Evolutionary conservation across 495 filamentous ascomycete genomes (phyloP), one percentile per base, ranked within the genome.

Genomic region (Lasiosphaeria hispida): DNA sequence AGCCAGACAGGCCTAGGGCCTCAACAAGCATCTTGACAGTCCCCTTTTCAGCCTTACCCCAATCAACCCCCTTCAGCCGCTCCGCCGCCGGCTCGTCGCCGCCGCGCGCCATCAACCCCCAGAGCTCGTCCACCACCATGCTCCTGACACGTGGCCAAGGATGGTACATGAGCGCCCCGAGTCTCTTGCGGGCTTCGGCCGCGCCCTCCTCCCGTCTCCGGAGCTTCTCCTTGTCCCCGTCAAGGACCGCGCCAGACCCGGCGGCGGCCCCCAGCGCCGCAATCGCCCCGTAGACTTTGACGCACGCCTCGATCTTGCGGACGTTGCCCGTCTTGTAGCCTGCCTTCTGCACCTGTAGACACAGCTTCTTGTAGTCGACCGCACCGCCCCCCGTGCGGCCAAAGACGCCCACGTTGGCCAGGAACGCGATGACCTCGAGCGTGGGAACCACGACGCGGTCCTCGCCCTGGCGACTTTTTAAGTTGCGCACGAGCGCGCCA

Each of bases 321-420:
- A 96, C 83, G 66, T 89, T 91, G 10, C 82, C 79, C 9, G 89
- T 87, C 73, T 91, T 92, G 77, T 86, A 91, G 63, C 91, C 90
- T 4, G 89, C 79, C 70, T 87, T 90, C 61, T 93, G 90, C 8
- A 85, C 80, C 11, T 83, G 70, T 34, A 83, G 72, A 54, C 92
- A 91, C 15, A 96, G 68, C 18, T 68, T 79, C 61, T 80, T 80
- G 47, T 72, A 69, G 43, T 73, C 67, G n/a, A n/a, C n/a, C 1
- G 74, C 55, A 8, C 13, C 59, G 13, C 43, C 33, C 15, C 23
- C 43, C 13, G 23, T 30, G 23, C 42, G 51, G 30, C 64, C 63
- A 53, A 77, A 70, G 14, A 77, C 55, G 14, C 78, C 80, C 54
- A 77, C 73, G 62, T 88, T 88, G 50, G 93, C 80, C 19, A 97